Evolutionary conservation across 2,329 filamentous ascomycete genomes (phyloP).

Genomic region (Fusarium tjaetaba): DNA sequence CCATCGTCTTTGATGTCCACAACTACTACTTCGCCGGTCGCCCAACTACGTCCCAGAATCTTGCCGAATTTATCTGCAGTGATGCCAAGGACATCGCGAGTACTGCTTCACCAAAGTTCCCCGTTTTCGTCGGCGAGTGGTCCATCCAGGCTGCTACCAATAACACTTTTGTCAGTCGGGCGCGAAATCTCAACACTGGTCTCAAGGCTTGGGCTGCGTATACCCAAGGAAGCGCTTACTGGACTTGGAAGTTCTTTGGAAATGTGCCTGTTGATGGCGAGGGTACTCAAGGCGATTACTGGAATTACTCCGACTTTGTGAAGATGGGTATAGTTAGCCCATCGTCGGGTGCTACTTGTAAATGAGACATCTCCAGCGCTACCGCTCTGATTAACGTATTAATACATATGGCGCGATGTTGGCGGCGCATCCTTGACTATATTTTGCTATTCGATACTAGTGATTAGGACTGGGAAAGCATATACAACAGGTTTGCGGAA

Average conservation of each 20-base stretch:
- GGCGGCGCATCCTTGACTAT: no score
- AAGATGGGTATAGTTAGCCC: background rate
- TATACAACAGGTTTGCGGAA: background rate
- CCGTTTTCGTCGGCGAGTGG: background rate
- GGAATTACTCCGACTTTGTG: background rate
- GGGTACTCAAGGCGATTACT: background rate
- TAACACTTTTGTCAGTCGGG: background rate
- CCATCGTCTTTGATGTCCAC: background rate
- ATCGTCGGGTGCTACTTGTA: background rate
- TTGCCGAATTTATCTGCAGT: background rate
- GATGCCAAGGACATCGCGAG: background rate
- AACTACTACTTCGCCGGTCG: background rate
- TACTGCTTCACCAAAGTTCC: background rate
- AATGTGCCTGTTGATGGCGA: background rate
- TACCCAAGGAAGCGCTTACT: background rate
- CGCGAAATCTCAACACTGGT: background rate
- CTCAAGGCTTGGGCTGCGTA: background rate
- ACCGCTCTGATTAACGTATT: background rate
- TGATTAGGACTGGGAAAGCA: background rate
- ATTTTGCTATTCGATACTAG: no score
- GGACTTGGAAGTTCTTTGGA: background rate
- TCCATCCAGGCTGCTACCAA: background rate
- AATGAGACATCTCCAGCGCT: fast-evolving
- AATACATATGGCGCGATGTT: background rate
- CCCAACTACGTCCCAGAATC: fast-evolving